These are phyloP conservation scores for Phaeosphaeria sp. DNA, from an alignment of 2,329 filamentous ascomycete genomes.

Conservation along the genomic window DNA sequence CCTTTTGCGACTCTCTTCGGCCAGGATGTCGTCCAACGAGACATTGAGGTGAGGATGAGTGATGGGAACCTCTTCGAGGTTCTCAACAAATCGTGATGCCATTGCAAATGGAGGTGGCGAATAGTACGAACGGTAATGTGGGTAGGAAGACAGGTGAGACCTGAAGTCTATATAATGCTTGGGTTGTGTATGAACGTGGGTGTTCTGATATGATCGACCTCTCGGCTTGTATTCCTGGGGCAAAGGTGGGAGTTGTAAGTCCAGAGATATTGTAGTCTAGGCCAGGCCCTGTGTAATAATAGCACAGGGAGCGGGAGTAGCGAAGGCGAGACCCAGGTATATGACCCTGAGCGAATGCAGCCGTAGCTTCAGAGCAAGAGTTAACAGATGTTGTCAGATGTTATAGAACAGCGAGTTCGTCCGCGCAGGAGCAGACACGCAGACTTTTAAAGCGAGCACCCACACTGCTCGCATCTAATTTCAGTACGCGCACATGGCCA, in stretches of 20 bases:
- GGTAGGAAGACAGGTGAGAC: neutral
- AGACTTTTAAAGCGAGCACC: constrained; percentile 20
- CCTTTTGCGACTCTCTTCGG: constrained; percentile 44
- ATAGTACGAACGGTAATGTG: neutral
- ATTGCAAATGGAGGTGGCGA: constrained; percentile 19
- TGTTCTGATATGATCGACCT: constrained; percentile 14
- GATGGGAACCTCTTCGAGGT: constrained; percentile 46
- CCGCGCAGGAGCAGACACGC: constrained; percentile 13
- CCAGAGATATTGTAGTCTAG: neutral
- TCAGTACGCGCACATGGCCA: constrained; percentile 27
- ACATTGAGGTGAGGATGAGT: constrained; percentile 49
- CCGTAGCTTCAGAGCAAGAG: neutral
- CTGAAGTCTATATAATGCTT: constrained; percentile 17
- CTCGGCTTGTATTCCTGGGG: neutral
- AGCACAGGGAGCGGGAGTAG: neutral
- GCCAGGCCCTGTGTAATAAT: constrained; percentile 13
- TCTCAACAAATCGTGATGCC: constrained; percentile 48
- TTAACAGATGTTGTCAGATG: neutral
- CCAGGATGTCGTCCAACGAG: constrained; percentile 48
- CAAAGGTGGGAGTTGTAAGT: neutral
- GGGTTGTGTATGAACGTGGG: constrained; percentile 10
- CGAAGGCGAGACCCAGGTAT: constrained; percentile 1
- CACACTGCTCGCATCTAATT: constrained; percentile 6
- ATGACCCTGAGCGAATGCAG: constrained; percentile 1
- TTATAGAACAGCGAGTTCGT: neutral